Evolutionary conservation across 2,329 filamentous ascomycete species (phyloP).

Genomic region (Trichoderma oligosporum): DNA sequence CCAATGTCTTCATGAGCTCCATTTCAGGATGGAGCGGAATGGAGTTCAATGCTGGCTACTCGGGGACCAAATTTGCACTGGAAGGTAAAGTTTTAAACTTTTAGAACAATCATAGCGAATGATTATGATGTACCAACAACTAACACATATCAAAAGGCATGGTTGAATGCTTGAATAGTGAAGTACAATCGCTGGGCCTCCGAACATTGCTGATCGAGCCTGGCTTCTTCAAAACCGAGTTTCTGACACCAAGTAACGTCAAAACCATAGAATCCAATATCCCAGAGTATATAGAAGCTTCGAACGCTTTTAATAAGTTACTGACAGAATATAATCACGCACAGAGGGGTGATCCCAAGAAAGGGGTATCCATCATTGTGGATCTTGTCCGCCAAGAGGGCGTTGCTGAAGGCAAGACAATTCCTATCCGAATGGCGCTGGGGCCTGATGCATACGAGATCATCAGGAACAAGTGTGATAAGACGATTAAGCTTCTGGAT

Average conservation of each 20-base stretch:
- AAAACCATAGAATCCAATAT: constrained; percentile 6
- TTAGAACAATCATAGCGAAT: rapidly evolving
- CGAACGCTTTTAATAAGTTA: neutral
- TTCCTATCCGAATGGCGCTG: constrained; percentile 26
- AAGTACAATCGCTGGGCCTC: constrained; percentile 11
- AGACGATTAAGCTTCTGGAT: constrained; percentile 23
- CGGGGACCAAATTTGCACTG: constrained; percentile 19
- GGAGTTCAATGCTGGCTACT: constrained; percentile 10
- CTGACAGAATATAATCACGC: neutral
- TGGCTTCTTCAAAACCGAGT: constrained; percentile 16
- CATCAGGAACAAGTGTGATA: constrained; percentile 26
- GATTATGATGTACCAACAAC: neutral
- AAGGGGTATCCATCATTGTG: constrained; percentile 24
- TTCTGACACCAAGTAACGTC: constrained; percentile 11
- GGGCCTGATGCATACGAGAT: constrained; percentile 27
- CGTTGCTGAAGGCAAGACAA: constrained; percentile 20
- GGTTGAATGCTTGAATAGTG: constrained; percentile 18
- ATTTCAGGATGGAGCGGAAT: constrained; percentile 14
- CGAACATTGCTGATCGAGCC: constrained; percentile 16
- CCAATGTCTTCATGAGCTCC: constrained; percentile 19
- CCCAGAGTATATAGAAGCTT: constrained; percentile 12
- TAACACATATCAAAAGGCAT: neutral
- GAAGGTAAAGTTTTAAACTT: constrained; percentile 7
- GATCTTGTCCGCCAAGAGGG: constrained; percentile 28
- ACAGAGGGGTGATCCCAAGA: constrained; percentile 25